A percentile compares a stretch with the other conserved stretches of the same genome.
Conservation (phyloP, 192 early-diverging fungal species). For the Phlyctochytrium planicorne region DNA sequence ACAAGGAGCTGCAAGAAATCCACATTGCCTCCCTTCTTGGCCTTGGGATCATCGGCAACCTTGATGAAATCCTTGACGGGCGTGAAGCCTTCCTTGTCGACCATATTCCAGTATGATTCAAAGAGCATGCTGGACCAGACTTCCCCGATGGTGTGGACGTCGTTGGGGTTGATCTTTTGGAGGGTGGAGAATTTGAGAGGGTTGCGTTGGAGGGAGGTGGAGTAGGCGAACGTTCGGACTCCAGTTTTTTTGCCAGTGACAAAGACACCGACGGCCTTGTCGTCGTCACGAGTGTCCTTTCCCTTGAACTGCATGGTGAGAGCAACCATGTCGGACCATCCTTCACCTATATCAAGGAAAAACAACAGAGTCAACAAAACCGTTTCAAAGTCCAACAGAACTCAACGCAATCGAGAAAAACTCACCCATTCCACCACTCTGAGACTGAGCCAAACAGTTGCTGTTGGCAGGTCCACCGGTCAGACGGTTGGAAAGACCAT, state of each 20-base stretch:
- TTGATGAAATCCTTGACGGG: not conserved
- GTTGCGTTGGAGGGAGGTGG: conserved; percentile 41
- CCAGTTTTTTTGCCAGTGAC: conserved; percentile 17
- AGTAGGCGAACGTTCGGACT: conserved; percentile 54
- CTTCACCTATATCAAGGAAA: too few species aligned
- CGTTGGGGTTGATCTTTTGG: conserved; percentile 18
- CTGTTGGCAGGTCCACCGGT: conserved; percentile 60
- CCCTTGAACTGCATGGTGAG: conserved; percentile 29
- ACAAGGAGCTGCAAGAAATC: not conserved
- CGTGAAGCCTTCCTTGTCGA: conserved; percentile 37
- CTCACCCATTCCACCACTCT: conserved; percentile 61
- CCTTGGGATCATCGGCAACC: not conserved
- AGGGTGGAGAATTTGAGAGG: conserved; percentile 21
- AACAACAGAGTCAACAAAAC: too few species aligned
- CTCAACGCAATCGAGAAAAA: too few species aligned
- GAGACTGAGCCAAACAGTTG: conserved; percentile 50
- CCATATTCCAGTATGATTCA: conserved; percentile 53
- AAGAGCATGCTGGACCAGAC: conserved; percentile 56
- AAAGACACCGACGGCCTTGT: not conserved
- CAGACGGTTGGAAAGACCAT: conserved; percentile 59
- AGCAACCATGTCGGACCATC: conserved; percentile 56
- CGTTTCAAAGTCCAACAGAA: too few species aligned
- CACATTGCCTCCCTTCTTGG: not conserved
- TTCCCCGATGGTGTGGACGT: conserved; percentile 53
- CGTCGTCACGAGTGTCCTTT: conserved; percentile 22